A percentile compares a stretch with the other conserved stretches of the same genome.
Evolutionary conservation across 441 rosid species (phyloP).

Genomic region (Viola pubescens): DNA sequence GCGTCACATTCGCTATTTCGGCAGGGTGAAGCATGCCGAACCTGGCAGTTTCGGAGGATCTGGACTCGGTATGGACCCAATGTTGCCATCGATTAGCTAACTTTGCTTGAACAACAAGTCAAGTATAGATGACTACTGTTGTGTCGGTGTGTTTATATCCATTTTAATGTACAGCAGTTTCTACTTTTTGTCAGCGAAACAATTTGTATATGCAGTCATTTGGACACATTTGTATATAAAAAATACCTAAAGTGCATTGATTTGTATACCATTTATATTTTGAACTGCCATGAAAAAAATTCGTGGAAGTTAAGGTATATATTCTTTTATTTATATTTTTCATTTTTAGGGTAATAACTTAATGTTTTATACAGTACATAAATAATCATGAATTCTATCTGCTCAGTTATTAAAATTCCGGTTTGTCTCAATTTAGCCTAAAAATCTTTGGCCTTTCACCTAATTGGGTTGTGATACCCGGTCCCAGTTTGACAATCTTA

Average conservation of each 20-base stretch:
- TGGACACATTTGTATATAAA: constrained; percentile 26
- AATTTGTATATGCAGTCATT: neutral
- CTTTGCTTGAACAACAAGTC: neutral
- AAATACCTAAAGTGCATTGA: constrained; percentile 7
- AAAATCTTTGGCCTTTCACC: too few relatives aligned
- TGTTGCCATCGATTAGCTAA: constrained; percentile 77
- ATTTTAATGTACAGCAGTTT: constrained; percentile 23
- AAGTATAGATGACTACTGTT: constrained; percentile 4
- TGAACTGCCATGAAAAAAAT: too few relatives aligned
- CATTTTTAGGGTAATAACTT: too few relatives aligned
- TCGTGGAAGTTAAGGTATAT: too few relatives aligned
- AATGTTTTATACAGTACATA: too few relatives aligned
- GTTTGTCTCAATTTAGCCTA: too few relatives aligned
- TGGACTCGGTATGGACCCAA: constrained; percentile 89
- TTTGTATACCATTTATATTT: neutral
- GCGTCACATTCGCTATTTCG: constrained; percentile 83
- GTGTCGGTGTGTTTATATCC: constrained; percentile 10
- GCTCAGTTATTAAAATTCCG: too few relatives aligned
- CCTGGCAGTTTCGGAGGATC: constrained; percentile 80
- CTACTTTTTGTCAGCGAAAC: constrained; percentile 11
- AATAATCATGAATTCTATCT: too few relatives aligned
- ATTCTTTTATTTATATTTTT: too few relatives aligned
- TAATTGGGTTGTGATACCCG: too few relatives aligned
- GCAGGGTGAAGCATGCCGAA: constrained; percentile 83
- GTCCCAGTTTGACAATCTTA: too few relatives aligned